These are phyloP conservation scores for Botrytis byssoidea DNA, from an alignment of 2,329 filamentous ascomycete genomes.

Conservation along the genomic window DNA sequence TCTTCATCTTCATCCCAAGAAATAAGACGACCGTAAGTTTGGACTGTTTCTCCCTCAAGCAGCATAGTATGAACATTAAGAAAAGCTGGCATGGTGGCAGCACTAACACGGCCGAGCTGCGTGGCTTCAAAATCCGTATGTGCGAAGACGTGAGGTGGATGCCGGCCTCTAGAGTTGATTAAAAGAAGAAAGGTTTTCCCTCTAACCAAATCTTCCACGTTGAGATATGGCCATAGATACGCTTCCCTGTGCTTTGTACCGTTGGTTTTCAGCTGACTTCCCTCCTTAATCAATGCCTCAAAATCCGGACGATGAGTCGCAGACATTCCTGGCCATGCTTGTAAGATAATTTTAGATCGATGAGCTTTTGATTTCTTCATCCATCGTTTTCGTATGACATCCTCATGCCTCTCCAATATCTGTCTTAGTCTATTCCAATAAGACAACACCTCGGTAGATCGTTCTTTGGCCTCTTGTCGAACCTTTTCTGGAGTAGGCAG, in stretches of 20 bases:
- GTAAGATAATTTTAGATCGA: conserved; percentile 46
- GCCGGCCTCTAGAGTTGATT: conserved; percentile 51
- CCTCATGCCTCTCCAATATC: conserved; percentile 52
- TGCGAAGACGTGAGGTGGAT: conserved; percentile 49
- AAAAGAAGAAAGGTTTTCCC: conserved; percentile 49
- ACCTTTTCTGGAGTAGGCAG: conserved; percentile 15
- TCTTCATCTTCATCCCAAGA: conserved; percentile 41
- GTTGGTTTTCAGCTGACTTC: conserved; percentile 20
- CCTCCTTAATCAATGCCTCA: conserved; percentile 37
- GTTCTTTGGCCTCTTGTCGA: conserved; percentile 22
- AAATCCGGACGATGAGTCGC: conserved; percentile 51
- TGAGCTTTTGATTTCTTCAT: conserved; percentile 50
- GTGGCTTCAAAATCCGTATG: conserved; percentile 44
- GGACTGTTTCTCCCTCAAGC: conserved; percentile 37
- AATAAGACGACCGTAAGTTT: conserved; percentile 42
- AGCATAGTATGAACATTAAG: conserved; percentile 40
- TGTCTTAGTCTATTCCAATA: conserved; percentile 23
- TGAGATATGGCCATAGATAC: conserved; percentile 55
- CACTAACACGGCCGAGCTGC: conserved; percentile 36
- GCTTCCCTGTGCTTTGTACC: conserved; percentile 37
- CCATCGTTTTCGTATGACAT: conserved; percentile 53
- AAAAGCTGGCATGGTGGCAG: conserved; percentile 33
- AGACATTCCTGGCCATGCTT: conserved; percentile 52
- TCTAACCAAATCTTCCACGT: conserved; percentile 53
- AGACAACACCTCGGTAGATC: conserved; percentile 20